Evolutionary conservation across 306 rosid species (phyloP).

Genomic region (Fagus sylvatica): DNA sequence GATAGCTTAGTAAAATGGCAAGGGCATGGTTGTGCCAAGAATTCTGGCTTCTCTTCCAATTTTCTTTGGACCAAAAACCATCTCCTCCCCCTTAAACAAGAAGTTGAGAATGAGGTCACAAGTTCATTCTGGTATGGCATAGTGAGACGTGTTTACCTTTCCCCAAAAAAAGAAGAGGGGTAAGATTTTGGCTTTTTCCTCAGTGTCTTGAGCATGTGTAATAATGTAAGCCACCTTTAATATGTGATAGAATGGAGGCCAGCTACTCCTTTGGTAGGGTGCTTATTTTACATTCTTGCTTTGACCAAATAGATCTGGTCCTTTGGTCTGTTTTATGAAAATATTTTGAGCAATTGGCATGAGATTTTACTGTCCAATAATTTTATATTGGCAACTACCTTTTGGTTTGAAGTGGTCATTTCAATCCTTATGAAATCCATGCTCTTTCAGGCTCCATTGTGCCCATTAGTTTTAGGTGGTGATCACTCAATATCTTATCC

Average conservation of each 20-base stretch:
- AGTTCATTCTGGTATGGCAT: not conserved
- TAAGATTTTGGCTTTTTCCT: not conserved
- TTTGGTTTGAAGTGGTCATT: conserved; percentile 13
- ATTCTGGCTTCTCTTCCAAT: not conserved
- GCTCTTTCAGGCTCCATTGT: conserved; percentile 65
- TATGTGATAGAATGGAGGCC: not conserved
- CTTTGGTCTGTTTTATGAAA: not conserved
- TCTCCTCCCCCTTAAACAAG: not conserved
- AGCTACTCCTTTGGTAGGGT: not conserved
- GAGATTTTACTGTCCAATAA: not conserved
- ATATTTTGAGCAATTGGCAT: not conserved
- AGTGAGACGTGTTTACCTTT: not conserved
- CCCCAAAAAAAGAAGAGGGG: not conserved
- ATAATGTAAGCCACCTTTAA: not conserved
- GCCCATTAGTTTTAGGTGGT: conserved; percentile 94
- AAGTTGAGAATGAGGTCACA: not conserved
- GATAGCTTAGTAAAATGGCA: not conserved
- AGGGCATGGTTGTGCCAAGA: not conserved
- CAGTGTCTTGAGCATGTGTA: not conserved
- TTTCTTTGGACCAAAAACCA: not conserved
- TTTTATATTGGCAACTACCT: not conserved
- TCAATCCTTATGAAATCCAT: conserved; percentile 7
- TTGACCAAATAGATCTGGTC: not conserved
- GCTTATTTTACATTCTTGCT: not conserved
- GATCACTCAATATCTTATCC: conserved; percentile 97